A percentile compares a stretch with the other conserved stretches of the same genome.
These are phyloP conservation scores for Penicillium concentricum DNA, from an alignment of 2,329 filamentous ascomycete species.

Conservation along the genomic window DNA sequence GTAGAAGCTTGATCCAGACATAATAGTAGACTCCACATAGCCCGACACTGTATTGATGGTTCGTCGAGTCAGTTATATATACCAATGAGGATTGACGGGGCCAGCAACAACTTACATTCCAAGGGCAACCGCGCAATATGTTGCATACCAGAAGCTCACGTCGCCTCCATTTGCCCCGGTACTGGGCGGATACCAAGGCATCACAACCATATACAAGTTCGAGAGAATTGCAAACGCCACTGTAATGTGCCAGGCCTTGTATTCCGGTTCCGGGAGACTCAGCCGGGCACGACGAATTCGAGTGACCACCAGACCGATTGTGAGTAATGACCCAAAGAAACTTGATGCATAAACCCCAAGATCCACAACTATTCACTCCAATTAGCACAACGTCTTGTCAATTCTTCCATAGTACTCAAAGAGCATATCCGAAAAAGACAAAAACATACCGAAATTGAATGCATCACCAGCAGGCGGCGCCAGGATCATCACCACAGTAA, in stretches of 20 bases:
- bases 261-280: slow-evolving; percentile 51
- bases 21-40: slow-evolving; percentile 59
- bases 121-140: slow-evolving; percentile 65
- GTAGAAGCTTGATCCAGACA: slow-evolving; percentile 58
- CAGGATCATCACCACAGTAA: slow-evolving; percentile 61
- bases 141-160: slow-evolving; percentile 73
- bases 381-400: background rate
- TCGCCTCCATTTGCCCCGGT: slow-evolving; percentile 60
- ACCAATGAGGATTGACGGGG: no score
- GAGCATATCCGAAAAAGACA: no score
- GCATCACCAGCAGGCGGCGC: slow-evolving; percentile 63
- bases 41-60: slow-evolving; percentile 31
- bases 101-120: slow-evolving; percentile 54
- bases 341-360: background rate
- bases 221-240: slow-evolving; percentile 61
- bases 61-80: background rate
- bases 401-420: no score
- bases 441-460: slow-evolving; percentile 57
- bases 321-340: background rate
- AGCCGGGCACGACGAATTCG: slow-evolving; percentile 42
- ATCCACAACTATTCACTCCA: background rate
- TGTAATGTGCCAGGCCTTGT: slow-evolving; percentile 59
- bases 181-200: slow-evolving; percentile 70
- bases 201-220: slow-evolving; percentile 63
- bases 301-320: slow-evolving; percentile 3